Evolutionary conservation across 352 stramenopile species (phyloP).

Genomic region (Lagenidium sp.): DNA sequence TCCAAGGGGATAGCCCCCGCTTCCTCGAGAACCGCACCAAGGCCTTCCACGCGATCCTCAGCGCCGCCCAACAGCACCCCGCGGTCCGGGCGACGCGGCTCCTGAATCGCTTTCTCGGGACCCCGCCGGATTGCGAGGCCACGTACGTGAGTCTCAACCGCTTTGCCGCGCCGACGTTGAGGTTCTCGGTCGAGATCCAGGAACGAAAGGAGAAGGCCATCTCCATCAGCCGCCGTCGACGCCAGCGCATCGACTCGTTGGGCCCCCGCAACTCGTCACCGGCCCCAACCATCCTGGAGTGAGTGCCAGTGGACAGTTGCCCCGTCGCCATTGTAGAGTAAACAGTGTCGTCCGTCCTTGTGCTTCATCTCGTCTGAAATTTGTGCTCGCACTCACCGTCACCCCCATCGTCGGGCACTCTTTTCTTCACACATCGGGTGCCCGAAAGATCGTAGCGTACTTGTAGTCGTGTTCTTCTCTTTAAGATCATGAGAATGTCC

Average conservation of each 20-base stretch:
- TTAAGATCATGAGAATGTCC: not conserved
- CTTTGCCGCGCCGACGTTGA: slow-evolving; percentile 59
- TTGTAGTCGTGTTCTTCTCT: not conserved
- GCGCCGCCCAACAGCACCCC: slow-evolving; percentile 36
- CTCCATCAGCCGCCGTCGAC: slow-evolving; percentile 39
- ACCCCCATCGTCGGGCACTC: too few relatives aligned
- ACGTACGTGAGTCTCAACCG: slow-evolving; percentile 74
- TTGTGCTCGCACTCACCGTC: too few relatives aligned
- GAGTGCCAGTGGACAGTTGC: too few relatives aligned
- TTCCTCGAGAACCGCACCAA: slow-evolving; percentile 50
- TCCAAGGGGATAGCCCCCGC: slow-evolving; percentile 51
- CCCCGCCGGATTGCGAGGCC: slow-evolving; percentile 51
- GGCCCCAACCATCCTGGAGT: too few relatives aligned
- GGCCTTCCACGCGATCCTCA: slow-evolving; percentile 62
- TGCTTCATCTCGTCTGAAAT: too few relatives aligned
- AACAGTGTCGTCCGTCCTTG: not conserved
- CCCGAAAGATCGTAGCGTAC: too few relatives aligned
- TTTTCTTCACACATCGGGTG: too few relatives aligned
- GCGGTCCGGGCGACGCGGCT: slow-evolving; percentile 37
- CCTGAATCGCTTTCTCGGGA: slow-evolving; percentile 62
- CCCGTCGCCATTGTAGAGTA: slow-evolving; percentile 6
- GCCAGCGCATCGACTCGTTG: too few relatives aligned
- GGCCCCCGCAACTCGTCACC: too few relatives aligned
- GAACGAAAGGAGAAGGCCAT: slow-evolving; percentile 65
- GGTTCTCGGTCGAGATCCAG: slow-evolving; percentile 60